A percentile compares a stretch with the other conserved stretches of the same genome.
Conservation (phyloP, 2,329 filamentous ascomycete genomes). For the Fusarium sp. region DNA sequence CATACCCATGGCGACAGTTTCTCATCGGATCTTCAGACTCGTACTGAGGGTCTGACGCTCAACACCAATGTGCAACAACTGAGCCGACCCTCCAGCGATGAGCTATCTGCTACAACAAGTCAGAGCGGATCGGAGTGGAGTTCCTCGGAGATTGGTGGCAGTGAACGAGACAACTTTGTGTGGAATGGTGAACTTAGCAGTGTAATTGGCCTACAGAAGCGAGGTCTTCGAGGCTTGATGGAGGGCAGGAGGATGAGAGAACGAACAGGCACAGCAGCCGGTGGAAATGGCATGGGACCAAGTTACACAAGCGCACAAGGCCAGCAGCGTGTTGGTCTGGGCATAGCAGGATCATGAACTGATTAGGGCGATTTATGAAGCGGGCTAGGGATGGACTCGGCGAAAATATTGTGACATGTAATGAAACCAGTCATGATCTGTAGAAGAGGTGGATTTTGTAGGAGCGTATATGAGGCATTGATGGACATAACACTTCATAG, state of each 20-base stretch:
- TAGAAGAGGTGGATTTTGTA: constrained; percentile 31
- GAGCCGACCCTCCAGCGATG: constrained; percentile 55
- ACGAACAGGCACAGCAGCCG: constrained; percentile 62
- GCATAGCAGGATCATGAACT: constrained; percentile 59
- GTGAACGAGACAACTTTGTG: constrained; percentile 60
- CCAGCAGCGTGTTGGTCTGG: constrained; percentile 59
- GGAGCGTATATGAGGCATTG: constrained; percentile 24
- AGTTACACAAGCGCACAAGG: constrained; percentile 34
- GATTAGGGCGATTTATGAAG: background rate
- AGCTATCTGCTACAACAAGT: constrained; percentile 60
- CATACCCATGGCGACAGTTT: constrained; percentile 44
- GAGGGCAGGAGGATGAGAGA: constrained; percentile 89
- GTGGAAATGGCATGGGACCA: constrained; percentile 27
- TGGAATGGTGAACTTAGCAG: constrained; percentile 87
- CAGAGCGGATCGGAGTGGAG: constrained; percentile 66
- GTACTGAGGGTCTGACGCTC: constrained; percentile 56
- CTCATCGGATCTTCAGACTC: constrained; percentile 45
- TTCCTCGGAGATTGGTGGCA: constrained; percentile 62
- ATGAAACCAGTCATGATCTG: constrained; percentile 36
- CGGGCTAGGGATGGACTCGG: constrained; percentile 15
- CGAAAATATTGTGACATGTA: constrained; percentile 34
- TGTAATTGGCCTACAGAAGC: constrained; percentile 94
- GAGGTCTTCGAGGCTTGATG: constrained; percentile 91
- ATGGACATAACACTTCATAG: constrained; percentile 26
- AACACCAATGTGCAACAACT: constrained; percentile 54